Evolutionary conservation across 192 early-diverging fungal species (phyloP), one percentile per base, ranked within the genome.

Genomic region (Coemansia sp.): DNA sequence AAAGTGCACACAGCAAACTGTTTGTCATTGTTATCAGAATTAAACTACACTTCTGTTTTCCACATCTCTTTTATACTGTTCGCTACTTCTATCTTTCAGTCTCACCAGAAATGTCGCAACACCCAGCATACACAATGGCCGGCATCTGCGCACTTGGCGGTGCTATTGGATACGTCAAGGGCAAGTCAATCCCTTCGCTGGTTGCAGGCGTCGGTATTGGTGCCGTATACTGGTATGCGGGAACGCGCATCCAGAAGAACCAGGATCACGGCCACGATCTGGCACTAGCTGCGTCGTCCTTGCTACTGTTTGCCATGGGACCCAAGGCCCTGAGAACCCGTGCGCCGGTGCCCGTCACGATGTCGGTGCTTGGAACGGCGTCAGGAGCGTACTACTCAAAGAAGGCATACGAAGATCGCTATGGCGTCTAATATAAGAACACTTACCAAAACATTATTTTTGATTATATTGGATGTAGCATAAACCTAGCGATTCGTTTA

Each of bases 41-140:
- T n/a, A n/a, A n/a, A n/a, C n/a, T n/a, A n/a, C n/a, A n/a, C 37
- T 51, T 8, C 34, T 40, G 17, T 18, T 47, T 17, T 46, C 44
- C 3, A n/a, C 12, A 46, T 57, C 27, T 27, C 18, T 61, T 27
- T 61, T 53, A n/a, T 55, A 41, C 33, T 21, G 10, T 41, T n/a
- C 18, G 11, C 9, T 22, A 23, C 7, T 22, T 61, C 33, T 53
- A 15, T 42, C 34, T 17, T 27, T 25, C 11, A 38, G 40, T 62
- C 25, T 33, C 45, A 46, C 11, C 23, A 47, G 19, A 13, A 53
- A 76, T 76, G 73, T 69, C 73, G 17, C 73, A 76, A 0, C 73
- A 76, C 50, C 66, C 73, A 22, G 58, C 73, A 4, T 76, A 76
- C 52, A 51, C 59, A 6, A 76, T 76, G 73, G 73, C 73, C 30